Evolutionary conservation across 2,329 filamentous ascomycete species (phyloP), one percentile per base, ranked within the genome.

Genomic region (Fusarium sp.): DNA sequence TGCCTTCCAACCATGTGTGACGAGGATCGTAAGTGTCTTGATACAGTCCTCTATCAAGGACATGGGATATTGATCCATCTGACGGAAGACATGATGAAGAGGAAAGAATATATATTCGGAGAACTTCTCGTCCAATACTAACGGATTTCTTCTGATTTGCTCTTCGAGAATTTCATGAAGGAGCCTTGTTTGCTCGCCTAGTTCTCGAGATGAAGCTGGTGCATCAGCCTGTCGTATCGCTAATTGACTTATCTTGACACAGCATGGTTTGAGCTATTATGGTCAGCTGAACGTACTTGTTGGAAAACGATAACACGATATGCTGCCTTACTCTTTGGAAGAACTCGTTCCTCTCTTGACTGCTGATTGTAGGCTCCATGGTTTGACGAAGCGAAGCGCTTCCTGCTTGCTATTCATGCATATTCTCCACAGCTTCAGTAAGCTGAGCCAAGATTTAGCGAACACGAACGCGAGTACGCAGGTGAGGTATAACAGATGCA

Each of bases 91-190:
- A 72, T 96, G 91, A 1, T 93, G 94, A 0, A 99, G 83, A 0
- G 96, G 96, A 67, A 97, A 97, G 83, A 98, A 98, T 75, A 92
- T 87, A 83, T 98, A 99, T 81, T 97, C 94, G 15, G 94, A 93
- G 18, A 98, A 82, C 77, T 94, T 95, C 53, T 90, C 86, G 77
- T 97, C 93, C 18, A 98, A 78, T 1, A 82, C 81, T 3, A 81
- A 76, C 4, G 82, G 77, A 67, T 88, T 83, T 26, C 73, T 74
- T 41, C 77, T 73, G 30, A 81, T 72, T 72, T 84, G 84, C 33
- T 76, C 75, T 44, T 82, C 75, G 6, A 89, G 78, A n/a, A 86
- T 77, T 23, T 69, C 67, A 31, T 83, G 78, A 4, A 89, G 77
- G 59, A 83, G 79, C 26, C 78, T 76, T 3, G 81, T 82, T 28